phyloP scores from a whole-genome alignment of 106 monocot genomes.

The Dendrobium nobile region DNA sequence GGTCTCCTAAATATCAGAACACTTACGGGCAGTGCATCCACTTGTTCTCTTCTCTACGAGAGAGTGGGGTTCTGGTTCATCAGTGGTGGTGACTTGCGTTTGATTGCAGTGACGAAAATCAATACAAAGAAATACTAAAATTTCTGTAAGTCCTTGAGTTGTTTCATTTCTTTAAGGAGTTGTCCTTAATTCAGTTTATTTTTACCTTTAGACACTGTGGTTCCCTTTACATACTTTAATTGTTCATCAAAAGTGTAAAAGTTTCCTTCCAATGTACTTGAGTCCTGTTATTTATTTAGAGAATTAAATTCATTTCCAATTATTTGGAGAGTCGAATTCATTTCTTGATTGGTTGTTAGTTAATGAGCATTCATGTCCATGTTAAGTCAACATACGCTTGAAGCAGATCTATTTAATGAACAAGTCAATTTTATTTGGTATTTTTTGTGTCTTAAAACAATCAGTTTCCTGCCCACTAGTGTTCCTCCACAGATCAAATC shows the following conservation, averaged over 20 bases:
- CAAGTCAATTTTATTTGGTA: no score
- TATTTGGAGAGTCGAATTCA: not conserved
- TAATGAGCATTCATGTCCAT: not conserved
- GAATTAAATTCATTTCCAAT: not conserved
- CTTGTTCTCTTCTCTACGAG: slow-evolving; percentile 36
- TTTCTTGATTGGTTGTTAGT: not conserved
- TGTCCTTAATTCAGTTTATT: slow-evolving; percentile 1
- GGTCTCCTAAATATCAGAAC: slow-evolving; percentile 59
- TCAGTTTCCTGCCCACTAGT: no score
- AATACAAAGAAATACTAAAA: not conserved
- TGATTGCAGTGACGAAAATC: not conserved
- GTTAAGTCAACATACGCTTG: not conserved
- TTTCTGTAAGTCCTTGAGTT: not conserved
- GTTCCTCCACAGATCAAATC: no score
- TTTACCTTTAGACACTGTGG: not conserved
- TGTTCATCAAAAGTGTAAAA: slow-evolving; percentile 3
- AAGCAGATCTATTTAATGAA: no score
- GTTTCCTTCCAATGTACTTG: not conserved
- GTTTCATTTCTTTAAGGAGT: not conserved
- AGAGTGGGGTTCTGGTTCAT: slow-evolving; percentile 28
- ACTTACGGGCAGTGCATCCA: slow-evolving; percentile 60
- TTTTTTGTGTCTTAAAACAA: no score
- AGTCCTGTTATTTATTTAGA: not conserved
- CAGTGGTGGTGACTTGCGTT: slow-evolving; percentile 29
- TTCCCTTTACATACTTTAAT: not conserved